Evolutionary conservation across 2,329 filamentous ascomycete species (phyloP), one percentile per base, ranked within the genome.

Genomic region (Fusarium fracticaudum): DNA sequence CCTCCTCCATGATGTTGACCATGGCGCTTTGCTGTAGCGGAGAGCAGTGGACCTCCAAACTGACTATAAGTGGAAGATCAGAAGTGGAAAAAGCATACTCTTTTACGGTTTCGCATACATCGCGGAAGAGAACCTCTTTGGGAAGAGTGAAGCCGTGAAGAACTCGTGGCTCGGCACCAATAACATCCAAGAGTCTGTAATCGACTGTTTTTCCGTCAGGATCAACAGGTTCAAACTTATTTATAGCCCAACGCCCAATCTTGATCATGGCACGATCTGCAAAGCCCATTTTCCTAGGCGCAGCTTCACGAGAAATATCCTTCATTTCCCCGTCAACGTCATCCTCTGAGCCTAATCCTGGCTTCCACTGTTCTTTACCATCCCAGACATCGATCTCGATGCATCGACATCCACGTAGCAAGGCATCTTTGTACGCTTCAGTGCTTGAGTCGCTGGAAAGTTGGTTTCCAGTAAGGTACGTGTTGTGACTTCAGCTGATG

Each of bases 301-400:
- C 31, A 8, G 18, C 12, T 14, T 62, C 51, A 1, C 7, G 8
- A 3, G 38, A 17, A 7, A 5, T 6, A 8, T 33, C 53, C 15
- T 24, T 12, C 12, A 8, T 3, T 15, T 24, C 15, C 8, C 18
- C 20, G 7, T 6, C 22, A 6, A 9, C 15, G 7, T 37, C 38
- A 1, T 18, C n/a, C 1, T 45, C 35, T 2, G 26, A 12, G 1
- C 58, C 17, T 1, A 31, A 38, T 3, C 48, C 64, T 0, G 40
- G 40, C n/a, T 45, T 60, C 33, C 38, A 67, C 17, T 29, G n/a
- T 2, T 68, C 81, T 96, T 88, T 84, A 8, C 94, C 94, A 81
- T 98, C 93, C 93, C 95, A 97, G 5, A 98, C 94, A 79, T 98
- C 95, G 58, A 98, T 96, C 81, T 98, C 95, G 38, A 98, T 93